Evolutionary conservation across 805 yeast species (phyloP).

Genomic region (Saccharomycopsis capsularis): DNA sequence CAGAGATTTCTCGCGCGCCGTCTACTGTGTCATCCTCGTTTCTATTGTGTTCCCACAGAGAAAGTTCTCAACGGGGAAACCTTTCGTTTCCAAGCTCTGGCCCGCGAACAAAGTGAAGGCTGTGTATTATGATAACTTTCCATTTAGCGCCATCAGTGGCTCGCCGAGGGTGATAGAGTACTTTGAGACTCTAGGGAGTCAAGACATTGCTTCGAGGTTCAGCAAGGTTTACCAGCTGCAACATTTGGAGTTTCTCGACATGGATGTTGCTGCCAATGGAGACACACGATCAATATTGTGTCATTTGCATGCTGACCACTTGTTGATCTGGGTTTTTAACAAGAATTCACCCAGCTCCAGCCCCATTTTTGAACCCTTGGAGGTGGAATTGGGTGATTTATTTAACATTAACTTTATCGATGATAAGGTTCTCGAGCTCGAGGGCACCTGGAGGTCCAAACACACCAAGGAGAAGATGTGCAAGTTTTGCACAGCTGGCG

Average conservation of each 20-base stretch:
- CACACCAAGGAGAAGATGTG: too few species aligned
- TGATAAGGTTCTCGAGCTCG: not conserved
- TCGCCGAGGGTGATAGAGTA: conserved; percentile 1
- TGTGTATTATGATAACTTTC: conserved; percentile 7
- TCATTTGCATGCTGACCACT: not conserved
- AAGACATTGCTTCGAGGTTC: not conserved
- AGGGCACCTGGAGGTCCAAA: too few species aligned
- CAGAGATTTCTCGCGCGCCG: not conserved
- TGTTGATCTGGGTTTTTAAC: conserved; percentile 1
- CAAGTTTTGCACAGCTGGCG: too few species aligned
- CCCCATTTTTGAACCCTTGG: not conserved
- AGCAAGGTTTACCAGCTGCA: not conserved
- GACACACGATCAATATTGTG: not conserved
- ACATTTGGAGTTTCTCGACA: not conserved
- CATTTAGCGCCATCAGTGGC: conserved; percentile 1
- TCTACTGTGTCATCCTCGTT: conserved; percentile 3
- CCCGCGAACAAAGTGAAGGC: not conserved
- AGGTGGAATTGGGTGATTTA: not conserved
- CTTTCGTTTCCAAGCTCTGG: conserved; percentile 12
- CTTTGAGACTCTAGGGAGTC: conserved; percentile 1
- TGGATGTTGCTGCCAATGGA: not conserved
- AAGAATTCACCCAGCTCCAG: too few species aligned
- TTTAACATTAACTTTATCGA: not conserved
- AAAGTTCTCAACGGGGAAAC: conserved; percentile 13
- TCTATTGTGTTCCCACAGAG: conserved; percentile 10